phyloP scores from a whole-genome alignment of 768 basidiomycete species.

The Leccinum longicurvipes region DNA sequence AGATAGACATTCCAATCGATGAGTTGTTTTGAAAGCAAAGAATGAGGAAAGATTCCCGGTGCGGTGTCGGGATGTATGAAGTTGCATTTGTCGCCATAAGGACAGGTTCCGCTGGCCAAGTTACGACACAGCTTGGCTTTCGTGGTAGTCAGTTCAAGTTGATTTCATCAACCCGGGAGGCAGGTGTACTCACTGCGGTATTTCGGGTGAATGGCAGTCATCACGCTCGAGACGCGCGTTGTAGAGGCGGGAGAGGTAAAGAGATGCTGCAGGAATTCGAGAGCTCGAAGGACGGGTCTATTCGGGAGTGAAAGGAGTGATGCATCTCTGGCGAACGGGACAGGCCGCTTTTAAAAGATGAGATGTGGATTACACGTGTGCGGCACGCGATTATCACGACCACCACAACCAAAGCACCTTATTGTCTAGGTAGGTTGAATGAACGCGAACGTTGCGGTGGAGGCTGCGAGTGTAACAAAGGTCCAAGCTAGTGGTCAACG shows the following conservation, averaged over 20 bases:
- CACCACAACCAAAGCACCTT: slow-evolving; percentile 6
- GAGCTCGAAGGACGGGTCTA: not conserved
- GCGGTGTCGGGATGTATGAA: slow-evolving; percentile 33
- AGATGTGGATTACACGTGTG: slow-evolving; percentile 32
- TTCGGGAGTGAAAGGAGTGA: slow-evolving; percentile 7
- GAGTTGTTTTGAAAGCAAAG: slow-evolving; percentile 13
- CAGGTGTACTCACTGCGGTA: slow-evolving; percentile 31
- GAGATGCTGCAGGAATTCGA: not conserved
- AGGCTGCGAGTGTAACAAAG: slow-evolving; percentile 14
- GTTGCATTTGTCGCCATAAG: slow-evolving; percentile 37
- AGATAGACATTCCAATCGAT: slow-evolving; percentile 17
- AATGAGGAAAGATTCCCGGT: slow-evolving; percentile 9
- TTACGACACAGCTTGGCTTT: slow-evolving; percentile 39
- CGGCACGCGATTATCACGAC: slow-evolving; percentile 30
- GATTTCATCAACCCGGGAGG: not conserved
- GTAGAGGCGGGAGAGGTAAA: not conserved
- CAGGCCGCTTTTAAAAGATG: slow-evolving; percentile 28
- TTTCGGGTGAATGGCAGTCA: slow-evolving; percentile 19
- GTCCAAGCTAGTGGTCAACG: not conserved
- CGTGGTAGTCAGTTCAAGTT: slow-evolving; percentile 2
- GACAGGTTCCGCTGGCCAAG: slow-evolving; percentile 34
- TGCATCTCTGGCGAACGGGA: slow-evolving; percentile 21
- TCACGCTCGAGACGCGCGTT: slow-evolving; percentile 8
- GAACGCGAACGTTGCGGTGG: not conserved
- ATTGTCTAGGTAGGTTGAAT: slow-evolving; percentile 16